Evolutionary conservation across 2,329 filamentous ascomycete species (phyloP).

Genomic region (Microdochium nivale): DNA sequence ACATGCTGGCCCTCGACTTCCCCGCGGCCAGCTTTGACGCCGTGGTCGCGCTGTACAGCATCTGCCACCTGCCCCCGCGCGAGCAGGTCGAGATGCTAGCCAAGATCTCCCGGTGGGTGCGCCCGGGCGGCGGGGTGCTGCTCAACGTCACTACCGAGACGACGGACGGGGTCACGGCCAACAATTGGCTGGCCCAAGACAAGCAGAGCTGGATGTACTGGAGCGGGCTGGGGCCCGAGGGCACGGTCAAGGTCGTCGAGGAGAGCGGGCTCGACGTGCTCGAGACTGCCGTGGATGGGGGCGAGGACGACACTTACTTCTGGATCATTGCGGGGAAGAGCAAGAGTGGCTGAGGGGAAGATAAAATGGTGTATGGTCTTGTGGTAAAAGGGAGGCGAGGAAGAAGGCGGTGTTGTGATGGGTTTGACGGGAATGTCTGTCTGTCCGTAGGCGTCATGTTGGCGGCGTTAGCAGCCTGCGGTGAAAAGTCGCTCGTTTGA

Average conservation of each 20-base stretch:
- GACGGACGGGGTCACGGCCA: slow-evolving; percentile 16
- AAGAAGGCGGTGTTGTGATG: too few relatives aligned
- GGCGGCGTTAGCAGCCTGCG: too few relatives aligned
- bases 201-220: slow-evolving; percentile 32
- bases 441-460: too few relatives aligned
- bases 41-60: slow-evolving; percentile 42
- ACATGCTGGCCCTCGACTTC: slow-evolving; percentile 28
- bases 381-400: too few relatives aligned
- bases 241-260: slow-evolving; percentile 19
- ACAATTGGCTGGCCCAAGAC: slow-evolving; percentile 26
- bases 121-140: slow-evolving; percentile 39
- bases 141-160: slow-evolving; percentile 31
- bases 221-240: slow-evolving; percentile 29
- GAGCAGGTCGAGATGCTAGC: slow-evolving; percentile 38
- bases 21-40: slow-evolving; percentile 32
- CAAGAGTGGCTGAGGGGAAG: neutral
- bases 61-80: slow-evolving; percentile 43
- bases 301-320: slow-evolving; percentile 22
- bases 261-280: slow-evolving; percentile 18
- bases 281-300: slow-evolving; percentile 20
- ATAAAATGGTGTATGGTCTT: too few relatives aligned
- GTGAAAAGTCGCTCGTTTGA: too few relatives aligned
- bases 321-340: slow-evolving; percentile 27
- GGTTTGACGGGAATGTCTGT: too few relatives aligned
- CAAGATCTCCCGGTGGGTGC: slow-evolving; percentile 38